These are phyloP conservation scores for Metschnikowia cubensis DNA, from an alignment of 805 yeast genomes.

Conservation along the genomic window DNA sequence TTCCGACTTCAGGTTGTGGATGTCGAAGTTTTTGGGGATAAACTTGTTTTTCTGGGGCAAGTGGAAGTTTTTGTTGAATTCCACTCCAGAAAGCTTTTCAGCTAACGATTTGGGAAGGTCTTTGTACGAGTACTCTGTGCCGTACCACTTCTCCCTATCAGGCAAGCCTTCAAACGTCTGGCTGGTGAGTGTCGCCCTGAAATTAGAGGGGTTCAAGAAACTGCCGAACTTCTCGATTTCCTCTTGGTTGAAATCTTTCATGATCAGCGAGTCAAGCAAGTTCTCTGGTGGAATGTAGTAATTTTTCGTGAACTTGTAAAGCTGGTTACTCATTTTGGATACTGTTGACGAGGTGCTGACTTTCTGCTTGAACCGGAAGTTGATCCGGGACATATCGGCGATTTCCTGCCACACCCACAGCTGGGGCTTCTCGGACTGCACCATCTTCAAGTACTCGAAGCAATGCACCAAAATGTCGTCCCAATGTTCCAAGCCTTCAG, in stretches of 20 bases:
- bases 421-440: conserved; percentile 56
- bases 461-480: conserved; percentile 52
- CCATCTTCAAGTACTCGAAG: conserved; percentile 71
- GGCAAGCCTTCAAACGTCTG: conserved; percentile 44
- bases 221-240: conserved; percentile 47
- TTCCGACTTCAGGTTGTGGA: conserved; percentile 39
- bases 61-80: conserved; percentile 35
- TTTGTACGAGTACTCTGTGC: conserved; percentile 65
- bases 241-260: conserved; percentile 55
- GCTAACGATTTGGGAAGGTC: conserved; percentile 41
- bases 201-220: conserved; percentile 53
- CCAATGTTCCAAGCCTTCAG: conserved; percentile 63
- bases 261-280: conserved; percentile 53
- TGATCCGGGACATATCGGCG: conserved; percentile 58
- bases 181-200: conserved; percentile 56
- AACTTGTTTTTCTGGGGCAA: conserved; percentile 76
- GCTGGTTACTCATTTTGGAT: conserved; percentile 55
- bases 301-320: conserved; percentile 46
- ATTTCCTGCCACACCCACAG: conserved; percentile 80
- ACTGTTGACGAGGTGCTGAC: conserved; percentile 67
- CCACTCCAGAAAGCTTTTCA: conserved; percentile 26
- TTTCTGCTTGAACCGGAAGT: conserved; percentile 81
- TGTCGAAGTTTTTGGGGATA: conserved; percentile 73
- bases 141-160: conserved; percentile 79
- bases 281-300: conserved; percentile 56